Evolutionary conservation across 805 yeast genomes (phyloP), one percentile per base, ranked within the genome.

Genomic region (Cyberlindnera misumaiensis): DNA sequence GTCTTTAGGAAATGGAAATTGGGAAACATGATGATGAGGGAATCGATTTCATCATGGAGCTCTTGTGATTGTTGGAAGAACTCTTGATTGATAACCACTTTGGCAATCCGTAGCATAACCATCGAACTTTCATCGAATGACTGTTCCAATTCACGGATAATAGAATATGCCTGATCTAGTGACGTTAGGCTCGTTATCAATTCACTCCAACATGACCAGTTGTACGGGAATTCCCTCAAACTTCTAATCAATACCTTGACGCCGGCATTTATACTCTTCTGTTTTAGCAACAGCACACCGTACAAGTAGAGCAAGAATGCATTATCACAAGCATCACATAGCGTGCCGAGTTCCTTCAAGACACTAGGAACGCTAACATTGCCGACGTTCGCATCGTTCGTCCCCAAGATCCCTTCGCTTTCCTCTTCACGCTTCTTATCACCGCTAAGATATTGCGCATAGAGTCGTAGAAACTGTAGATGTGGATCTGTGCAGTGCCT

Each of bases 151-250:
- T 55, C 49, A 6, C 51, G 34, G 13, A 47, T 26, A 38, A 51
- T 32, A 15, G 36, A 28, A 34, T 64, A 41, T 0, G 86, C 81
- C 39, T 83, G 84, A 43, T 80, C 83, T 39, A 77, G 68, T 24
- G 76, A 70, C 7, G 73, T 60, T 22, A 86, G 61, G 38, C 85
- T 76, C 4, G 75, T 64, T 11, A 77, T 63, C 29, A 93, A 65
- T 54, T 90, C 97, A 41, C 72, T 69, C 97, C 97, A 93, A 42
- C 93, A 83, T 39, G 89, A 75, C 98, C 98, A 93, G 58, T 90
- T 90, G 58, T 71, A 83, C 0, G 97, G 95, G 49, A 80, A 87
- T 22, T 70, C 36, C 17, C 70, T 64, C 11, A 90, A 54, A 1
- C 96, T 81, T 34, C 68, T 68, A 24, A 77, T 65, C 25, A 89